phyloP scores from a whole-genome alignment of 768 basidiomycete genomes.

The Suillus subalutaceus region DNA sequence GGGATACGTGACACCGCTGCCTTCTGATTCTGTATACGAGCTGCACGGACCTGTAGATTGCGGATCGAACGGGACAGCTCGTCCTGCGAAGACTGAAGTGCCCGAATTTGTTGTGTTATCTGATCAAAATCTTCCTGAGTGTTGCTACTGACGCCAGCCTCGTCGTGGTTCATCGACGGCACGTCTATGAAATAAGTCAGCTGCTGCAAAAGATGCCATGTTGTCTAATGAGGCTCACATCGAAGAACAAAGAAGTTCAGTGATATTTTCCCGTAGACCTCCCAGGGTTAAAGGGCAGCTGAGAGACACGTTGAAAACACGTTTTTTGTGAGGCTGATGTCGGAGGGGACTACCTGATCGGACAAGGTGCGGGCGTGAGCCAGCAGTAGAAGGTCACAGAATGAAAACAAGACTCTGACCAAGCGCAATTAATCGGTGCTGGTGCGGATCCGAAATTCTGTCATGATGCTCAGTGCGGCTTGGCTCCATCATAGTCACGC shows the following conservation, averaged over 20 bases:
- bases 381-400: slow-evolving; percentile 17
- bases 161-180: slow-evolving; percentile 26
- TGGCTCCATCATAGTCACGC: background rate
- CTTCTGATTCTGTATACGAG: slow-evolving; percentile 33
- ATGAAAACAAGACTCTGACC: background rate
- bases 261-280: slow-evolving; percentile 23
- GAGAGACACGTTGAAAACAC: slow-evolving; percentile 31
- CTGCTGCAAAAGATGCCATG: background rate
- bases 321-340: slow-evolving; percentile 28
- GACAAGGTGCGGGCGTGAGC: slow-evolving; percentile 17
- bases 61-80: slow-evolving; percentile 29
- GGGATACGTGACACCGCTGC: slow-evolving; percentile 32
- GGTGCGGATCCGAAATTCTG: slow-evolving; percentile 4
- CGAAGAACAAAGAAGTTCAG: slow-evolving; percentile 23
- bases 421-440: slow-evolving; percentile 6
- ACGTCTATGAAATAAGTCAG: slow-evolving; percentile 15
- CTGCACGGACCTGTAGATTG: slow-evolving; percentile 31
- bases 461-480: slow-evolving; percentile 1
- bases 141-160: slow-evolving; percentile 20
- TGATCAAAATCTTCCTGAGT: slow-evolving; percentile 29
- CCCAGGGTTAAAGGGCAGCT: slow-evolving; percentile 31
- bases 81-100: slow-evolving; percentile 33
- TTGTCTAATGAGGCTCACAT: slow-evolving; percentile 21
- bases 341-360: slow-evolving; percentile 21
- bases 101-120: slow-evolving; percentile 27